Evolutionary conservation across 805 yeast genomes (phyloP).

Genomic region (Myxozyma kluyveri): DNA sequence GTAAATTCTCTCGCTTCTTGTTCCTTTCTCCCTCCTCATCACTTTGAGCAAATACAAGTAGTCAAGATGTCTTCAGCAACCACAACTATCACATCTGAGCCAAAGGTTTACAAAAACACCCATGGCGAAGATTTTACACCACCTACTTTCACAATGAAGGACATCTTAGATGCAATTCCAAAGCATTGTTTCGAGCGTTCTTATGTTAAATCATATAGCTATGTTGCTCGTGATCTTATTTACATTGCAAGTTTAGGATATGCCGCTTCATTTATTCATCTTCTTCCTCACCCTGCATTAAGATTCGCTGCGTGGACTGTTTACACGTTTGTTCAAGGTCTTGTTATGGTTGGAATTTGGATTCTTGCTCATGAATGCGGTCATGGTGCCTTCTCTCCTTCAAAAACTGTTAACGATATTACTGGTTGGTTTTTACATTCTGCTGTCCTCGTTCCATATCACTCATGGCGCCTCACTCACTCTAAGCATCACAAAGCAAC

Average conservation of each 20-base stretch:
- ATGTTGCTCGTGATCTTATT: slow-evolving; percentile 64
- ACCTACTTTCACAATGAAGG: slow-evolving; percentile 75
- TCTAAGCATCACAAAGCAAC: slow-evolving; percentile 89
- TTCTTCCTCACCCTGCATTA: slow-evolving; percentile 43
- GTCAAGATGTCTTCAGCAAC: too few relatives aligned
- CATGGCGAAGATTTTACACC: slow-evolving; percentile 65
- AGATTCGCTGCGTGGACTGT: slow-evolving; percentile 60
- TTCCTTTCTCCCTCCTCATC: too few relatives aligned
- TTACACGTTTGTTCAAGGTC: slow-evolving; percentile 56
- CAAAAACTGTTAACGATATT: slow-evolving; percentile 67
- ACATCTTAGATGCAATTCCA: slow-evolving; percentile 69
- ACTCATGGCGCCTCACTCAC: slow-evolving; percentile 82
- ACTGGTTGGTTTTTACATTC: slow-evolving; percentile 86
- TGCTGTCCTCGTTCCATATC: slow-evolving; percentile 74
- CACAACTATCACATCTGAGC: slow-evolving; percentile 18
- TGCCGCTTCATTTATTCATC: slow-evolving; percentile 52
- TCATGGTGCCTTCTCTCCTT: slow-evolving; percentile 78
- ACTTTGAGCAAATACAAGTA: too few relatives aligned
- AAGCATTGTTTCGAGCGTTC: slow-evolving; percentile 69
- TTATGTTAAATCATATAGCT: slow-evolving; percentile 52
- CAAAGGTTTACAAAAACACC: slow-evolving; percentile 25
- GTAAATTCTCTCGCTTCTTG: too few relatives aligned
- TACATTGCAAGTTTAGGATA: slow-evolving; percentile 49
- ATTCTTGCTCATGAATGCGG: slow-evolving; percentile 90
- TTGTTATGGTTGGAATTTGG: slow-evolving; percentile 78